phyloP scores from a whole-genome alignment of 1,139 yeast genomes.

The Scheffersomyces lignicola region DNA sequence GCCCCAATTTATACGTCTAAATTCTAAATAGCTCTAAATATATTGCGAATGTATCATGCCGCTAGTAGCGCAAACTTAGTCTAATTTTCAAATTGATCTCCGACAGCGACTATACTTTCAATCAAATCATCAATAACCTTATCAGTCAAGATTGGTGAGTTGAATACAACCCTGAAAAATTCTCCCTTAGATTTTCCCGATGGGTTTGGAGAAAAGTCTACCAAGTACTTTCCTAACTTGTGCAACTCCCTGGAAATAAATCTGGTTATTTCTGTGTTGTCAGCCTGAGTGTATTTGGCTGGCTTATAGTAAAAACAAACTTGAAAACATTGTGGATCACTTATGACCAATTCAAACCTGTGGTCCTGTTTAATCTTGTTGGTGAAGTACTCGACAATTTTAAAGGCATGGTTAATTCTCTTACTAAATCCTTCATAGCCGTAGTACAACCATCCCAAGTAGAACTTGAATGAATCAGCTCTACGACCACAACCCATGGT shows the following conservation, averaged over 20 bases:
- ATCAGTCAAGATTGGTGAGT: slow-evolving; percentile 61
- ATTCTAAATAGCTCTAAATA: no score
- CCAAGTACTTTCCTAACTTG: slow-evolving; percentile 60
- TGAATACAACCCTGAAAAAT: slow-evolving; percentile 82
- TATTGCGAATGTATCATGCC: no score
- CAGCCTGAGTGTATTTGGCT: slow-evolving; percentile 25
- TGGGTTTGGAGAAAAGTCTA: slow-evolving; percentile 81
- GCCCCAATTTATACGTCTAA: no score
- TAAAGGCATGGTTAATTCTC: slow-evolving; percentile 73
- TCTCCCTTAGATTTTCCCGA: slow-evolving; percentile 58
- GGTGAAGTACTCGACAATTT: slow-evolving; percentile 62
- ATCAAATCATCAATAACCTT: slow-evolving; percentile 40
- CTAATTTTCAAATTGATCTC: slow-evolving; percentile 15
- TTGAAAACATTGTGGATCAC: slow-evolving; percentile 76
- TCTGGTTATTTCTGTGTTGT: slow-evolving; percentile 62
- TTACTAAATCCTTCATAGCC: slow-evolving; percentile 59
- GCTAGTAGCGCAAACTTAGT: no score
- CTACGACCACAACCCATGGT: slow-evolving; percentile 94
- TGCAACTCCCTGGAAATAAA: slow-evolving; percentile 64
- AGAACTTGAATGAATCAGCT: slow-evolving; percentile 78
- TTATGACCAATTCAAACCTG: slow-evolving; percentile 52
- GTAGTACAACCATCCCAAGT: slow-evolving; percentile 79
- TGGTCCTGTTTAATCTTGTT: slow-evolving; percentile 30
- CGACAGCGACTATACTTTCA: slow-evolving; percentile 28
- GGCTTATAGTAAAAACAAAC: slow-evolving; percentile 79